These are phyloP conservation scores for Cytospora paraplurivora DNA, from an alignment of 2,329 filamentous ascomycete genomes.

Conservation along the genomic window DNA sequence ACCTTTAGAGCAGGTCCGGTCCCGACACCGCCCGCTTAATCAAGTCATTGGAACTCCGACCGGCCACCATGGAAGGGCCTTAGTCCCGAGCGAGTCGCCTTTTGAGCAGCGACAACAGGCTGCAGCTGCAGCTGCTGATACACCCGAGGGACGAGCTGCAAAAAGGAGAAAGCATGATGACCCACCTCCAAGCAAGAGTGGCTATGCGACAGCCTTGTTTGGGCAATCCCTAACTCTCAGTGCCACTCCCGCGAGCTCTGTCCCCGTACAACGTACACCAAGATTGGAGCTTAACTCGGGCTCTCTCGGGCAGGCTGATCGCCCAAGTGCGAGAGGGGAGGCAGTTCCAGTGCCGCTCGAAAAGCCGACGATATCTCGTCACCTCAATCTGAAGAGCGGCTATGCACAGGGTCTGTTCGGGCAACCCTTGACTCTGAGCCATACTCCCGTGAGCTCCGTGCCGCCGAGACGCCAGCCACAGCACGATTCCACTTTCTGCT, in stretches of 20 bases:
- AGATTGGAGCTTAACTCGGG: conserved; percentile 21
- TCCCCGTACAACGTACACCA: conserved; percentile 33
- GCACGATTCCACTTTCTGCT: conserved; percentile 14
- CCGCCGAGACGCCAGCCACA: conserved; percentile 32
- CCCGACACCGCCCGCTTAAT: conserved; percentile 50
- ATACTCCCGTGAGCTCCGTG: conserved; percentile 40
- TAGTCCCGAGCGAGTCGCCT: conserved; percentile 61
- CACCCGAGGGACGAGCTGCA: conserved; percentile 36
- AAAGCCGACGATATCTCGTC: conserved; percentile 12
- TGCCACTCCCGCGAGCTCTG: conserved; percentile 40
- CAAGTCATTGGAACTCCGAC: conserved; percentile 66
- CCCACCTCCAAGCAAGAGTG: conserved; percentile 46
- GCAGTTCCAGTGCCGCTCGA: conserved; percentile 3
- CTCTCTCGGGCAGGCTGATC: conserved; percentile 1
- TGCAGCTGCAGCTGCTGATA: conserved; percentile 27
- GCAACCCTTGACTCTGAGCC: conserved; percentile 47
- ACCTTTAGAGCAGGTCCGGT: conserved; percentile 40
- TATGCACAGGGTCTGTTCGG: conserved; percentile 57
- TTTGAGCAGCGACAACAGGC: conserved; percentile 58
- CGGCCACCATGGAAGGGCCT: conserved; percentile 63
- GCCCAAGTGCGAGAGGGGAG: neutral
- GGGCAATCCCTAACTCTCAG: conserved; percentile 51
- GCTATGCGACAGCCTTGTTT: conserved; percentile 55
- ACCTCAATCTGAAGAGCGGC: conserved; percentile 37
- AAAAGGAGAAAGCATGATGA: conserved; percentile 47